phyloP scores from a whole-genome alignment of 345 rosid genomes.

The Hirschfeldia incana region DNA sequence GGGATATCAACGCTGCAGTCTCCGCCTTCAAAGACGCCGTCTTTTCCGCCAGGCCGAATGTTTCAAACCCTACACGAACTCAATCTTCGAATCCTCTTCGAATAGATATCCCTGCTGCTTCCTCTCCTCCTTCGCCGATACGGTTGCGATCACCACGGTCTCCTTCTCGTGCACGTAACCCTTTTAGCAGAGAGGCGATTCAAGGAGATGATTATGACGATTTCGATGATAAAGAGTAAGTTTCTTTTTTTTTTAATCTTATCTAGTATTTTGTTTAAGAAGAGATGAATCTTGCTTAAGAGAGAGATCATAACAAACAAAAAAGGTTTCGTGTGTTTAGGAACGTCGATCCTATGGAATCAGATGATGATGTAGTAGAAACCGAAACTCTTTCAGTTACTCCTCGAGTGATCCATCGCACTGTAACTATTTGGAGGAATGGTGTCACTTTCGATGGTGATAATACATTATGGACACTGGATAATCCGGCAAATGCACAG shows the following conservation, averaged over 20 bases:
- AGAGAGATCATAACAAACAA: background rate
- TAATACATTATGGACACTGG: background rate
- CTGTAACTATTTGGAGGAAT: conserved; percentile 66
- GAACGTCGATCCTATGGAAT: background rate
- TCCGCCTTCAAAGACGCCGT: conserved; percentile 54
- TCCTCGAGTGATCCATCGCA: conserved; percentile 38
- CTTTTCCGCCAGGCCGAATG: background rate
- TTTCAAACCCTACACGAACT: conserved; percentile 8
- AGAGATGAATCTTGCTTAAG: background rate
- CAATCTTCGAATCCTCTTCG: background rate
- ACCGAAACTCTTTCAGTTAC: conserved; percentile 31
- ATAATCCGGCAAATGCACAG: background rate
- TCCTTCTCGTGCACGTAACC: background rate
- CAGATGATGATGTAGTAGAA: conserved; percentile 42
- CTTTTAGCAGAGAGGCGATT: background rate
- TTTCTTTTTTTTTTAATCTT: background rate
- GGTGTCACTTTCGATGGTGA: background rate
- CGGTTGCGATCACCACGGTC: background rate
- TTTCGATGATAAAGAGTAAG: background rate
- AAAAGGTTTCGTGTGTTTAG: background rate
- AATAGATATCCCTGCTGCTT: background rate
- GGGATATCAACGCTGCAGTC: conserved; percentile 74
- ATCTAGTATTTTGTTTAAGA: too few relatives aligned
- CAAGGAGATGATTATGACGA: background rate
- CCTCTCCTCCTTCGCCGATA: conserved; percentile 33